Conservation (phyloP, 129 eudicot species). For the Sambucus nigra region DNA sequence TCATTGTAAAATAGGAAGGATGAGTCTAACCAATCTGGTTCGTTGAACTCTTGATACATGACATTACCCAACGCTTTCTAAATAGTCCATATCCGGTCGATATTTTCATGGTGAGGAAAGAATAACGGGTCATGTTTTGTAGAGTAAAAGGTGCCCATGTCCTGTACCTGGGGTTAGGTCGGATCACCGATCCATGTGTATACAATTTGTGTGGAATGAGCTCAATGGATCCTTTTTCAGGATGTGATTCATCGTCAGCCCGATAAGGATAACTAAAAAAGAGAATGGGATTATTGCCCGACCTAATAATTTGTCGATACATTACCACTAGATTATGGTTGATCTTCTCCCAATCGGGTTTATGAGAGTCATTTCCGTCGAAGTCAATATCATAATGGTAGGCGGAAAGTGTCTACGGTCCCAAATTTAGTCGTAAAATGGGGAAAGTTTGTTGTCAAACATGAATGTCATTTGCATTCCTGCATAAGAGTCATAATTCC, state of each 20-base stretch:
- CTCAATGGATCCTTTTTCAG: conserved; percentile 39
- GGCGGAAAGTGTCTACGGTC: conserved; percentile 29
- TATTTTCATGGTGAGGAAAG: conserved; percentile 40
- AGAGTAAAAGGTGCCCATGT: conserved; percentile 58
- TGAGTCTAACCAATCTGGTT: conserved; percentile 30
- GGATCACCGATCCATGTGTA: conserved; percentile 39
- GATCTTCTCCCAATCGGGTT: background rate
- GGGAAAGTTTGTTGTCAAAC: conserved; percentile 10
- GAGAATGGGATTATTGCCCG: conserved; percentile 8
- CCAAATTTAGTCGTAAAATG: conserved; percentile 27
- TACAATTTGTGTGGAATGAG: conserved; percentile 31
- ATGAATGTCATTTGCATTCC: conserved; percentile 37
- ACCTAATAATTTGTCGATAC: conserved; percentile 34
- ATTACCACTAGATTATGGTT: conserved; percentile 23
- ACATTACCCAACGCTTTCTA: conserved; percentile 38
- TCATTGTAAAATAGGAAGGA: conserved; percentile 43
- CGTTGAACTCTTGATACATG: conserved; percentile 16
- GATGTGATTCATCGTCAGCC: conserved; percentile 15
- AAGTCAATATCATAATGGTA: conserved; percentile 15
- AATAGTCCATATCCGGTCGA: conserved; percentile 48
- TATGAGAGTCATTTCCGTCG: conserved; percentile 1
- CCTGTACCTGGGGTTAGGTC: conserved; percentile 22
- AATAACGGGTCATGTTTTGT: conserved; percentile 58
- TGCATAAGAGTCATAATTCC: conserved; percentile 38
- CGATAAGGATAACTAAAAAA: conserved; percentile 26